These are phyloP conservation scores for Rhododendron griersonianum DNA, from an alignment of 148 eudicot genomes.

Conservation along the genomic window DNA sequence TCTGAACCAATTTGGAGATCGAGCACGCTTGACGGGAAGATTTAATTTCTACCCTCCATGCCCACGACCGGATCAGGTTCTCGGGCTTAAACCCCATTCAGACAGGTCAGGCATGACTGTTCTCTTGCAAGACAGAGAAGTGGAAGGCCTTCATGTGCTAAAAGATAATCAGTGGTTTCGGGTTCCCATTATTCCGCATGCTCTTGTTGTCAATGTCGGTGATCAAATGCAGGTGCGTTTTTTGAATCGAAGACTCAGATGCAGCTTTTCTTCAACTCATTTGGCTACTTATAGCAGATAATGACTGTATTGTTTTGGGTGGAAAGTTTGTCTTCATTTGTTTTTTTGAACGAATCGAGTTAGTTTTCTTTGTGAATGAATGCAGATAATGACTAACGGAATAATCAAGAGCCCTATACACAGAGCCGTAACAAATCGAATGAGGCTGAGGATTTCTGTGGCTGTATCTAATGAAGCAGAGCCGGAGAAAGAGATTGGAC, in stretches of 20 bases:
- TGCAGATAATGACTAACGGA: slow-evolving; percentile 41
- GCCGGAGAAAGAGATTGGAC: slow-evolving; percentile 22
- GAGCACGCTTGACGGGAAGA: slow-evolving; percentile 23
- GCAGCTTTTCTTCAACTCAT: not conserved
- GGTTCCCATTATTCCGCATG: slow-evolving; percentile 37
- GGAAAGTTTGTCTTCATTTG: not conserved
- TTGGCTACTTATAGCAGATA: too few species aligned
- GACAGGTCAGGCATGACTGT: slow-evolving; percentile 41
- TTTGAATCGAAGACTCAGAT: not conserved
- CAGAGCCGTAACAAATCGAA: slow-evolving; percentile 20
- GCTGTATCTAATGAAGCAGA: slow-evolving; percentile 17
- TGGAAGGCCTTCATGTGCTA: slow-evolving; percentile 43
- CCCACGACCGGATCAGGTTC: slow-evolving; percentile 26
- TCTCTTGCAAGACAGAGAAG: slow-evolving; percentile 39
- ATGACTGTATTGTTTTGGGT: not conserved
- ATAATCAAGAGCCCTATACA: slow-evolving; percentile 34
- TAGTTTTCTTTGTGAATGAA: not conserved
- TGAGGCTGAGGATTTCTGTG: slow-evolving; percentile 17
- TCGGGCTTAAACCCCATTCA: slow-evolving; percentile 41
- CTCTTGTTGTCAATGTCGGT: slow-evolving; percentile 40
- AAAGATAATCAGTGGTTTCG: slow-evolving; percentile 43
- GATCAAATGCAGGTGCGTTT: slow-evolving; percentile 30
- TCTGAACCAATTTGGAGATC: slow-evolving; percentile 21
- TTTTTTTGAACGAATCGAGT: not conserved
- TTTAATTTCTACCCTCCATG: slow-evolving; percentile 40